phyloP scores from a whole-genome alignment of 2,329 filamentous ascomycete species.

The Neophaeococcomyces aloes region DNA sequence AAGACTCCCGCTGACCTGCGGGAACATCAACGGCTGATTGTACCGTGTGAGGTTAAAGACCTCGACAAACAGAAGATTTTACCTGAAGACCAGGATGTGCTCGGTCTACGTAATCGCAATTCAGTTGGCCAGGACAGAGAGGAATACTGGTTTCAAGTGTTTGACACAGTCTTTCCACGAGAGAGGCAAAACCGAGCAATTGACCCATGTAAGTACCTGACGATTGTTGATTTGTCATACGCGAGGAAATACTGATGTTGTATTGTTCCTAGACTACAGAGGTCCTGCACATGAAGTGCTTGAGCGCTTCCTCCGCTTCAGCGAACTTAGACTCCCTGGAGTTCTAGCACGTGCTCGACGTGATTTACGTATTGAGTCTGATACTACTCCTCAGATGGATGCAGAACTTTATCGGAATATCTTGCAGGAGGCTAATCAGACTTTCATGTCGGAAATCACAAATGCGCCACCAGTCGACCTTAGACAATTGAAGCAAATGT shows the following conservation, averaged over 20 bases:
- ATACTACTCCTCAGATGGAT: neutral
- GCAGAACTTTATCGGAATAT: neutral
- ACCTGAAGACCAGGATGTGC: conserved; percentile 5
- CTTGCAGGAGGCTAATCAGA: conserved; percentile 2
- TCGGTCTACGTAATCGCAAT: conserved; percentile 7
- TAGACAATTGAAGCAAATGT: neutral
- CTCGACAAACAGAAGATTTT: conserved; percentile 9
- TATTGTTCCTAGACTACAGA: conserved; percentile 1
- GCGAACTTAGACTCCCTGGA: conserved; percentile 1
- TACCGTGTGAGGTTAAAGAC: conserved; percentile 2
- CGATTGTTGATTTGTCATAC: neutral
- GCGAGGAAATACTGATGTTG: neutral
- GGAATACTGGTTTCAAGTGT: conserved; percentile 8
- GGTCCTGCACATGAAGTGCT: neutral
- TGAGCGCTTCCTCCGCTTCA: conserved; percentile 2
- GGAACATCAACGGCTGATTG: conserved; percentile 2
- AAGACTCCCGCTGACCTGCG: neutral
- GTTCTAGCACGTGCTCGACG: neutral
- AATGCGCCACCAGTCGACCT: neutral
- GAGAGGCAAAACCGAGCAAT: neutral
- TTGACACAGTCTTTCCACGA: conserved; percentile 6
- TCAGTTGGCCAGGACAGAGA: neutral
- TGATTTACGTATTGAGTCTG: neutral
- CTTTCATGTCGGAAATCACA: neutral
- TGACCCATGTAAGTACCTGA: conserved; percentile 2